Evolutionary conservation across 345 rosid species (phyloP).

Genomic region (Ceriops decandra): DNA sequence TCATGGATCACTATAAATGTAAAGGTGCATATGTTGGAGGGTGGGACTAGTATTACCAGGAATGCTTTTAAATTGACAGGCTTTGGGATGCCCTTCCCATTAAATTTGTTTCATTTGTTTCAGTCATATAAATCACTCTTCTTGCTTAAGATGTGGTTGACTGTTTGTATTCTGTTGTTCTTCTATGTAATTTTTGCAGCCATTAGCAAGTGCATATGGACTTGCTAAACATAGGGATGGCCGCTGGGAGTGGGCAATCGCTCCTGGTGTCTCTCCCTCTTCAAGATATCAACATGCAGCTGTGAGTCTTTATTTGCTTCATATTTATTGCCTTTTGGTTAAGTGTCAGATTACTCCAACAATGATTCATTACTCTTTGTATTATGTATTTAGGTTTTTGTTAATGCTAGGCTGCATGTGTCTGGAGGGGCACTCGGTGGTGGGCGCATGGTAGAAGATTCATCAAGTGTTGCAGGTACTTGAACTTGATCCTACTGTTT

Average conservation of each 20-base stretch:
- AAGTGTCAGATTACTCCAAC: not conserved
- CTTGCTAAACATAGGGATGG: constrained; percentile 99
- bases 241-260: constrained; percentile 99
- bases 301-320: constrained; percentile 45
- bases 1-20: too few species aligned
- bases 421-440: constrained; percentile 99
- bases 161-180: constrained; percentile 4
- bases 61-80: too few species aligned
- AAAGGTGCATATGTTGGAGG: too few species aligned
- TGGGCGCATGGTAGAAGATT: constrained; percentile 99
- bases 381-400: constrained; percentile 67
- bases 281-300: constrained; percentile 99
- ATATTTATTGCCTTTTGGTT: constrained; percentile 8
- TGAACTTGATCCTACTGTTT: constrained; percentile 18
- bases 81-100: too few species aligned
- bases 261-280: constrained; percentile 98
- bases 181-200: constrained; percentile 44
- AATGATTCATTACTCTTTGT: constrained; percentile 15
- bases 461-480: constrained; percentile 94
- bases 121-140: not conserved
- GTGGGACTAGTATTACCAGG: too few species aligned
- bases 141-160: constrained; percentile 19
- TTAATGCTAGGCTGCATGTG: constrained; percentile 96
- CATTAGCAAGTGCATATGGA: constrained; percentile 95
- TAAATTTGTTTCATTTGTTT: not conserved